These are phyloP conservation scores for Talaromyces verruculosus DNA, from an alignment of 2,329 filamentous ascomycete genomes.

Conservation along the genomic window DNA sequence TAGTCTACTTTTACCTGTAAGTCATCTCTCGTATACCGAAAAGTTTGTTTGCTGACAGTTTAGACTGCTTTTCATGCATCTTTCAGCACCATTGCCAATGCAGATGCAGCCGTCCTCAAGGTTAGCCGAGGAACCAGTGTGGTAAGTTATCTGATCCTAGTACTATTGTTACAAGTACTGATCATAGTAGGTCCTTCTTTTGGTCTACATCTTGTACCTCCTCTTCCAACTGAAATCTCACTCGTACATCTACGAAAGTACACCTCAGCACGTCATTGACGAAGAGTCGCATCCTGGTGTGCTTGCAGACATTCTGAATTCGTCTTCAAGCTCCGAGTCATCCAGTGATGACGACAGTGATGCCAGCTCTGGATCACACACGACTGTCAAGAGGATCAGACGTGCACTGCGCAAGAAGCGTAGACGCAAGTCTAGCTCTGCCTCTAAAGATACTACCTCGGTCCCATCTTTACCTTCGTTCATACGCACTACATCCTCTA, in stretches of 20 bases:
- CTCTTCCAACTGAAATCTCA: constrained; percentile 89
- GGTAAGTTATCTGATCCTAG: constrained; percentile 49
- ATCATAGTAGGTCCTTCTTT: constrained; percentile 55
- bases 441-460: constrained; percentile 61
- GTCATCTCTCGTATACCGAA: constrained; percentile 29
- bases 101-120: constrained; percentile 69
- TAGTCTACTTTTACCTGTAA: constrained; percentile 74
- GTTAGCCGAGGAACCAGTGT: constrained; percentile 85
- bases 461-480: constrained; percentile 44
- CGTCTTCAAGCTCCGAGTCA: constrained; percentile 55
- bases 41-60: constrained; percentile 7
- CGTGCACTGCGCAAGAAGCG: constrained; percentile 67
- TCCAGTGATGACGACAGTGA: constrained; percentile 62
- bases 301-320: constrained; percentile 73
- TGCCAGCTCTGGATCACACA: constrained; percentile 62
- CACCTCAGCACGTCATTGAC: constrained; percentile 83
- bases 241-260: constrained; percentile 83
- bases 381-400: constrained; percentile 69
- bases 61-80: constrained; percentile 85
- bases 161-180: constrained; percentile 40
- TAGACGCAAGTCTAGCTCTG: constrained; percentile 71
- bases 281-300: constrained; percentile 82
- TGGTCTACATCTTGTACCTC: constrained; percentile 80
- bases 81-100: constrained; percentile 61
- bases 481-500: constrained; percentile 41